These are phyloP conservation scores for Silene noctiflora DNA, from an alignment of 179 eudicot genomes.

Conservation along the genomic window DNA sequence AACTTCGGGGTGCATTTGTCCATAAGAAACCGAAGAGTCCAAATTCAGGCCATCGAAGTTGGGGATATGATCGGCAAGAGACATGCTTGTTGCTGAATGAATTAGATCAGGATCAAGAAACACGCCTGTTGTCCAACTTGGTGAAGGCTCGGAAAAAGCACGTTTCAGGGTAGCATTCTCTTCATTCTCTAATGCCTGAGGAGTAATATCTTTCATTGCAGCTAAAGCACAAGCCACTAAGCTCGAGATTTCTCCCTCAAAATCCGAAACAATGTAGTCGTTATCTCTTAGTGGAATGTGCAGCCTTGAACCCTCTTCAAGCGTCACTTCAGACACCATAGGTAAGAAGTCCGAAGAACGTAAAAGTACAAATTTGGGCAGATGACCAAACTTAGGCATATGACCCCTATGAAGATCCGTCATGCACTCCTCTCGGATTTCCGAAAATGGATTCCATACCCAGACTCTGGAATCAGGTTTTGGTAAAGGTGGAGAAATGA, in stretches of 20 bases:
- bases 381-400: slow-evolving; percentile 34
- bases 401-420: slow-evolving; percentile 47
- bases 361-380: slow-evolving; percentile 37
- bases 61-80: slow-evolving; percentile 47
- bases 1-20: slow-evolving; percentile 54
- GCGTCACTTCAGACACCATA: slow-evolving; percentile 41
- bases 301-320: slow-evolving; percentile 65
- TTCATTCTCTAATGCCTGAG: slow-evolving; percentile 23
- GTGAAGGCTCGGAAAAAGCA: slow-evolving; percentile 42
- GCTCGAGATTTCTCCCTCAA: slow-evolving; percentile 86
- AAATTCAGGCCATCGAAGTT: slow-evolving; percentile 54
- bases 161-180: slow-evolving; percentile 42
- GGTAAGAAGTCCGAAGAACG: slow-evolving; percentile 40
- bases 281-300: slow-evolving; percentile 62
- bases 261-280: slow-evolving; percentile 61
- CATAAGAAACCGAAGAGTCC: slow-evolving; percentile 48
- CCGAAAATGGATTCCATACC: slow-evolving; percentile 61
- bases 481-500: slow-evolving; percentile 14
- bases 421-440: slow-evolving; percentile 50
- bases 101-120: slow-evolving; percentile 47
- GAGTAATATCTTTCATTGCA: slow-evolving; percentile 35
- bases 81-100: slow-evolving; percentile 43
- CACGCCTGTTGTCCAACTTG: slow-evolving; percentile 43
- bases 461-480: slow-evolving; percentile 37
- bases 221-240: slow-evolving; percentile 80